Conservation (phyloP, 805 yeast species). For the Wickerhamiella hasegawae region DNA sequence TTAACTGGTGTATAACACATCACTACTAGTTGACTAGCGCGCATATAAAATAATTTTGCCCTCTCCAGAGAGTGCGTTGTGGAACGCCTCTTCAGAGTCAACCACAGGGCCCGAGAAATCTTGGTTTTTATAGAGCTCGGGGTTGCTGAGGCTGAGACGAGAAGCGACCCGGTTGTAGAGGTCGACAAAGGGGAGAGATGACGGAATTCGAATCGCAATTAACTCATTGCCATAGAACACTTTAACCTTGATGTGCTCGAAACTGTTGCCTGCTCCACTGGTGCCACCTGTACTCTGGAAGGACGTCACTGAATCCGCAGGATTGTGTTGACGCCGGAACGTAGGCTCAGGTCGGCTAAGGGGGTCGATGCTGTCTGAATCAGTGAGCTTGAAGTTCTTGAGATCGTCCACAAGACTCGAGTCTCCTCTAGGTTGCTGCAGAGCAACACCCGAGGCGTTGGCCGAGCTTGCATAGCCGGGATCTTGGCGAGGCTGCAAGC, state of each 20-base stretch:
- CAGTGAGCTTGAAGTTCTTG: background rate
- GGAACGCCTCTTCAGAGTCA: constrained; percentile 18
- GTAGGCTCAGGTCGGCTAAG: too few relatives aligned
- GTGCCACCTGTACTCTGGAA: too few relatives aligned
- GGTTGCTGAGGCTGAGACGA: constrained; percentile 18
- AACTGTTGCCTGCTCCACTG: background rate
- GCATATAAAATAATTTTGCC: constrained; percentile 19
- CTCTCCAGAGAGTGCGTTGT: constrained; percentile 15
- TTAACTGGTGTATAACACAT: too few relatives aligned
- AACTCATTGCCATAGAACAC: constrained; percentile 24
- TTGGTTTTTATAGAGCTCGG: constrained; percentile 17
- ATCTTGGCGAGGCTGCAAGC: background rate
- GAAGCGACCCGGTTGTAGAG: constrained; percentile 20
- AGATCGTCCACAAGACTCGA: background rate
- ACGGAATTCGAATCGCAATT: constrained; percentile 25
- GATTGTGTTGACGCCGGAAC: too few relatives aligned
- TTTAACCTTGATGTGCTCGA: constrained; percentile 22
- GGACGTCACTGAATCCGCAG: background rate
- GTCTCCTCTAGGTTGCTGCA: background rate
- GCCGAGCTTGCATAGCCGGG: background rate
- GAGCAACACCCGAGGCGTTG: background rate
- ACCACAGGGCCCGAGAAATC: constrained; percentile 15
- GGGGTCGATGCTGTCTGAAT: too few relatives aligned
- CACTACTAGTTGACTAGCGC: too few relatives aligned
- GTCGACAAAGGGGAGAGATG: constrained; percentile 17